These are phyloP conservation scores for Plasmodium coatneyi DNA, from an alignment of 169 alveolate species.

Conservation along the genomic window DNA sequence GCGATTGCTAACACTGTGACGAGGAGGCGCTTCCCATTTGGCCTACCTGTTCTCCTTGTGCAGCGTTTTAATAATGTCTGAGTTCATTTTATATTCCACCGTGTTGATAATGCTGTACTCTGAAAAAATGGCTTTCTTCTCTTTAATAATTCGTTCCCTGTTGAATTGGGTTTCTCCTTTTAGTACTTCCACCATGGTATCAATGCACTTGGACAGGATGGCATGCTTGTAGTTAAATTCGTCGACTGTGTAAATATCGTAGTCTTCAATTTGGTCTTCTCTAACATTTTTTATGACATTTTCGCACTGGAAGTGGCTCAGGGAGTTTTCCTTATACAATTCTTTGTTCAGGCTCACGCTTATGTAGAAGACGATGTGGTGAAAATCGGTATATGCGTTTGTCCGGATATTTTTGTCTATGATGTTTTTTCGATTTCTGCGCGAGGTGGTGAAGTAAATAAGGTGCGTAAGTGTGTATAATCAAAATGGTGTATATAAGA, in stretches of 20 bases:
- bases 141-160: conserved; percentile 83
- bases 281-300: conserved; percentile 8
- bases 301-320: conserved; percentile 13
- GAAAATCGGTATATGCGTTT: conserved; percentile 90
- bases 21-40: background rate
- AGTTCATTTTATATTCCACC: conserved; percentile 86
- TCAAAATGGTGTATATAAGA: background rate
- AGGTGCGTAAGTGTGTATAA: background rate
- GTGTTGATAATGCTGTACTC: conserved; percentile 88
- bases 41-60: conserved; percentile 86
- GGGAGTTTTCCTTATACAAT: conserved; percentile 33
- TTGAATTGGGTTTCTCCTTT: conserved; percentile 84
- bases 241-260: conserved; percentile 56
- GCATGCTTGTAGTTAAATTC: conserved; percentile 71
- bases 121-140: conserved; percentile 88
- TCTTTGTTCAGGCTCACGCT: conserved; percentile 79
- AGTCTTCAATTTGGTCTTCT: conserved; percentile 67
- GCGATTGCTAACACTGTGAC: background rate
- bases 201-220: conserved; percentile 66
- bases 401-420: conserved; percentile 84
- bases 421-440: conserved; percentile 16
- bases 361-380: conserved; percentile 88
- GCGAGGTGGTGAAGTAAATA: background rate
- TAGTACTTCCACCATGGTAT: conserved; percentile 70
- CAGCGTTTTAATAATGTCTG: conserved; percentile 84